Evolutionary conservation across 371 early-diverging fungal species (phyloP).

Genomic region (Phascolomyces articulosus): DNA sequence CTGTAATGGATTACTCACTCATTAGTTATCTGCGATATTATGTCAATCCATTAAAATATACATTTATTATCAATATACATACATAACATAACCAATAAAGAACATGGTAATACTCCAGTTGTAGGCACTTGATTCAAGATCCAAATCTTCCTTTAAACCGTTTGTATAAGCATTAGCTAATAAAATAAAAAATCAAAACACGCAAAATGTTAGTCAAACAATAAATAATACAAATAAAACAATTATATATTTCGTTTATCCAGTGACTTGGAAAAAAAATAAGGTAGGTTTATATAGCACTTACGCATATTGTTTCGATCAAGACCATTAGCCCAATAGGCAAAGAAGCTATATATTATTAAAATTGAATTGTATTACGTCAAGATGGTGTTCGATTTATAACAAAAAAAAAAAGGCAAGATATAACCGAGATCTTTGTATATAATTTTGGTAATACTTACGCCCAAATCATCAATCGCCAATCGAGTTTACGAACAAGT

Average conservation of each 20-base stretch:
- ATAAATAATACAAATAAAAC: too few species aligned
- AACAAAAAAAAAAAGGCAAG: too few species aligned
- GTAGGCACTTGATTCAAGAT: conserved; percentile 49
- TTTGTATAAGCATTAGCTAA: conserved; percentile 52
- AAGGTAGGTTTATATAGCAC: too few species aligned
- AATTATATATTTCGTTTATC: too few species aligned
- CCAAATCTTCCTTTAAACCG: conserved; percentile 53
- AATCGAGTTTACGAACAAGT: conserved; percentile 70
- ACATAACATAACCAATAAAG: conserved; percentile 75
- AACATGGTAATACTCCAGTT: conserved; percentile 71
- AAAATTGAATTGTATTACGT: too few species aligned
- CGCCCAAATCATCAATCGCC: conserved; percentile 70
- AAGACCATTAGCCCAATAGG: conserved; percentile 74
- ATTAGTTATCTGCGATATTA: too few species aligned
- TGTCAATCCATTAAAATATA: not conserved
- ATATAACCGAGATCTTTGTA: not conserved
- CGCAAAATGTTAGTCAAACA: too few species aligned
- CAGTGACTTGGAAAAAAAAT: too few species aligned
- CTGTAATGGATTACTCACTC: not conserved
- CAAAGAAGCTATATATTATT: conserved; percentile 45
- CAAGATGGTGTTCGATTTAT: too few species aligned
- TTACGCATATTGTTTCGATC: conserved; percentile 81
- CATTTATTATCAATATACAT: conserved; percentile 31
- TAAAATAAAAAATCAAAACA: not conserved
- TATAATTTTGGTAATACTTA: not conserved